Conservation (phyloP, 345 rosid genomes). For the Boechera divaricarpa region DNA sequence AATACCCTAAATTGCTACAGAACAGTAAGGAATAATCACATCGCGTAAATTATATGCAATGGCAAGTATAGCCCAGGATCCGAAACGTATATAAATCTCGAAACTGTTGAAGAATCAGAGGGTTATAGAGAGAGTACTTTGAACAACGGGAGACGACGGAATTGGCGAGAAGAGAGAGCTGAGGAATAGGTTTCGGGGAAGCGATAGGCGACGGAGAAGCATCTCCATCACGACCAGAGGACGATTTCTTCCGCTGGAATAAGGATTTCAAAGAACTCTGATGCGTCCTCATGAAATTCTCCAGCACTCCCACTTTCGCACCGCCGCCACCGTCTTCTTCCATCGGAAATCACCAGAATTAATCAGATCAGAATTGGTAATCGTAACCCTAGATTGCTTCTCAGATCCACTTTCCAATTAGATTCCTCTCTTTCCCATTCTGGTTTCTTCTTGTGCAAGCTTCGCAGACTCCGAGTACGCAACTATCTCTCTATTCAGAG, state of each 20-base stretch:
- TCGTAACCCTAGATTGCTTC: constrained; percentile 7
- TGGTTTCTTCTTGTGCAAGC: constrained; percentile 34
- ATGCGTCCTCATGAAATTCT: constrained; percentile 63
- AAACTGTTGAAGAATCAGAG: neutral
- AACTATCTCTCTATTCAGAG: neutral
- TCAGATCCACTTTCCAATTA: constrained; percentile 2
- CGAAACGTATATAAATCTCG: constrained; percentile 7
- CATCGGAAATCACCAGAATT: constrained; percentile 28
- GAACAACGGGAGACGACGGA: constrained; percentile 91
- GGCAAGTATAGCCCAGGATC: constrained; percentile 21
- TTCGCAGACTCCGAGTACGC: constrained; percentile 24
- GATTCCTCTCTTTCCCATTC: constrained; percentile 26
- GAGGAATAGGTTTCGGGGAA: constrained; percentile 74
- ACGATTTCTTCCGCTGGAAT: constrained; percentile 62
- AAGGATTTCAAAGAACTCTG: constrained; percentile 69
- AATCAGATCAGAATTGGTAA: constrained; percentile 25
- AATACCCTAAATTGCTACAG: neutral
- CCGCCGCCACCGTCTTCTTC: constrained; percentile 41
- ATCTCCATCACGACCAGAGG: constrained; percentile 46
- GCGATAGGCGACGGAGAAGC: constrained; percentile 37
- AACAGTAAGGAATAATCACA: neutral
- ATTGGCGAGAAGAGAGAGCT: constrained; percentile 81
- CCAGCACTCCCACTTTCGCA: constrained; percentile 47
- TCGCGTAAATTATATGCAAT: constrained; percentile 1
- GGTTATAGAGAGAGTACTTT: constrained; percentile 42